These are phyloP conservation scores for Suillus clintonianus DNA, from an alignment of 768 basidiomycete species.

Conservation along the genomic window DNA sequence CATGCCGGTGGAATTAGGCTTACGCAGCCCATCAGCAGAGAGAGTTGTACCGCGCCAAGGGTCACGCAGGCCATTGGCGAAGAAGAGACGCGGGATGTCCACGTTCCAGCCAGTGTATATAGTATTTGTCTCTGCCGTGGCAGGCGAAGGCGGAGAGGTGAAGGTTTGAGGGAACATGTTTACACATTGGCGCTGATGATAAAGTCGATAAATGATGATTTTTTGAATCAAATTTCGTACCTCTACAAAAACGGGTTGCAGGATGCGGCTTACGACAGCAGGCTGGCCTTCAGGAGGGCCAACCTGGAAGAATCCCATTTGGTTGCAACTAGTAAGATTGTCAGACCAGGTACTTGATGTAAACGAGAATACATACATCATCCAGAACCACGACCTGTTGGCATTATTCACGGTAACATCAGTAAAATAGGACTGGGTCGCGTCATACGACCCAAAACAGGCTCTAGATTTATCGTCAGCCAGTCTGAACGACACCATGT, in stretches of 20 bases:
- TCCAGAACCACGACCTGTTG: slow-evolving; percentile 70
- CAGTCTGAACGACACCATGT: no score
- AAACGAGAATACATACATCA: slow-evolving; percentile 44
- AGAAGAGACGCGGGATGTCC: slow-evolving; percentile 58
- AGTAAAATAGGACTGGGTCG: slow-evolving; percentile 46
- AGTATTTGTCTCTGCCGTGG: slow-evolving; percentile 44
- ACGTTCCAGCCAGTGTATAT: slow-evolving; percentile 67
- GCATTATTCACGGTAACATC: slow-evolving; percentile 56
- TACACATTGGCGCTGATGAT: slow-evolving; percentile 63
- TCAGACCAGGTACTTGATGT: not conserved
- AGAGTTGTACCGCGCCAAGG: slow-evolving; percentile 73
- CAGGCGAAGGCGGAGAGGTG: slow-evolving; percentile 44
- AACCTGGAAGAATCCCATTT: slow-evolving; percentile 55
- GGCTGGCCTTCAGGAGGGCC: slow-evolving; percentile 40
- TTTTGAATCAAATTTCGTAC: slow-evolving; percentile 10
- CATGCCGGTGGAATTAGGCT: slow-evolving; percentile 51
- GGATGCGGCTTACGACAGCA: slow-evolving; percentile 34
- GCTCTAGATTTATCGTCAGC: slow-evolving; percentile 12
- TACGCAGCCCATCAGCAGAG: slow-evolving; percentile 51
- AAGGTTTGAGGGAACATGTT: slow-evolving; percentile 67
- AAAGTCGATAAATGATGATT: not conserved
- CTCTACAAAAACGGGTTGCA: slow-evolving; percentile 30
- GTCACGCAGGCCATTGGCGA: slow-evolving; percentile 72
- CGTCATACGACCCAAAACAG: slow-evolving; percentile 45
- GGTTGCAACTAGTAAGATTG: slow-evolving; percentile 53